Percentiles rank a stretch among this genome's conserved stretches.
These are phyloP conservation scores for Umbelopsis sp. DNA, from an alignment of 192 early-diverging fungal species.

Conservation along the genomic window DNA sequence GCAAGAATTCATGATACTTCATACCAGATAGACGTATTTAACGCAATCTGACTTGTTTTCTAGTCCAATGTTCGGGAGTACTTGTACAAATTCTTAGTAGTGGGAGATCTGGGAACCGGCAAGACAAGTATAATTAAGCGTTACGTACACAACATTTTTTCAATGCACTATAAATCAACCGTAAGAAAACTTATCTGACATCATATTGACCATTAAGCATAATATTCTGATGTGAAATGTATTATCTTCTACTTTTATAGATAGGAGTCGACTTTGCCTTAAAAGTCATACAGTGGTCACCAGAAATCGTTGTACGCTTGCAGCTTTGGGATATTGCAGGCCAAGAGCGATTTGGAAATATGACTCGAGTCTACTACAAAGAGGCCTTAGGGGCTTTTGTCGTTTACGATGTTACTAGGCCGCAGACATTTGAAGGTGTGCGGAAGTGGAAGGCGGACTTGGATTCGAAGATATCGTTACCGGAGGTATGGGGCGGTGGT, in stretches of 20 bases:
- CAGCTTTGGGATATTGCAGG: constrained; percentile 70
- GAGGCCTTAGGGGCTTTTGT: constrained; percentile 59
- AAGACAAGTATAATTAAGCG: constrained; percentile 65
- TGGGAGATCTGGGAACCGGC: constrained; percentile 60
- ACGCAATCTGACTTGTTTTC: not conserved
- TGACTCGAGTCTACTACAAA: constrained; percentile 65
- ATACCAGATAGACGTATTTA: not conserved
- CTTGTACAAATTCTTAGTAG: constrained; percentile 62
- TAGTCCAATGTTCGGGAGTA: constrained; percentile 50
- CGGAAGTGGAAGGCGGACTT: constrained; percentile 59
- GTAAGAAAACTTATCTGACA: constrained; percentile 31
- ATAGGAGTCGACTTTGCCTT: constrained; percentile 68
- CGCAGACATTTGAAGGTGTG: constrained; percentile 57
- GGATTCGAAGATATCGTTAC: constrained; percentile 58
- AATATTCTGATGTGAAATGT: not conserved
- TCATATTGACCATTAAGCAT: not conserved
- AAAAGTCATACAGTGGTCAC: constrained; percentile 58
- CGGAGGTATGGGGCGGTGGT: constrained; percentile 48
- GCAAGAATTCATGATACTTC: not conserved
- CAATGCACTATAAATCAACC: constrained; percentile 58
- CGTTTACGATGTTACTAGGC: constrained; percentile 59
- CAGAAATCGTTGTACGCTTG: constrained; percentile 54
- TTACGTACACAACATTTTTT: constrained; percentile 62
- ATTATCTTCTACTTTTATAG: constrained; percentile 25
- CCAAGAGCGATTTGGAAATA: constrained; percentile 60